phyloP scores from a whole-genome alignment of 805 yeast genomes.

The Pichia ethanolica region DNA sequence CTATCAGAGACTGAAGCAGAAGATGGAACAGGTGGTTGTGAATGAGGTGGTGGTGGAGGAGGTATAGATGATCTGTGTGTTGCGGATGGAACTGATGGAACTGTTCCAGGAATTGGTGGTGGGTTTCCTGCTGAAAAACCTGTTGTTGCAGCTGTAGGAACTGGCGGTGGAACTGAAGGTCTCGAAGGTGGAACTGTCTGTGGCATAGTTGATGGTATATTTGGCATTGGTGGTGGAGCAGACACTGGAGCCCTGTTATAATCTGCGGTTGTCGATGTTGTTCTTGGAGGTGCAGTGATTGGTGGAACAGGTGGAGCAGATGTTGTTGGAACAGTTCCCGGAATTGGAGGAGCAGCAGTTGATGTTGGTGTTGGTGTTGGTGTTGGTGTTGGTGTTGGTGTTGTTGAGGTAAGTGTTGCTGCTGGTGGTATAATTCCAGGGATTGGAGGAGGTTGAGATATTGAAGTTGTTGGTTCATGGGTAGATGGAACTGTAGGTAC shows the following conservation, averaged over 20 bases:
- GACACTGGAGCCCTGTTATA: not conserved
- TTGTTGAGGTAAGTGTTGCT: not conserved
- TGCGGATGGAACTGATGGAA: slow-evolving; percentile 15
- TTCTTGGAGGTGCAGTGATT: slow-evolving; percentile 7
- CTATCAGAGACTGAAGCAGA: not conserved
- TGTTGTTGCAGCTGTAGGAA: not conserved
- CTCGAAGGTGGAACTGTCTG: slow-evolving; percentile 3
- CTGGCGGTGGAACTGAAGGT: not conserved
- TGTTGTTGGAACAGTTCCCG: slow-evolving; percentile 2
- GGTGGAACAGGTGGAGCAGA: slow-evolving; percentile 10
- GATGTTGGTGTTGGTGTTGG: not conserved
- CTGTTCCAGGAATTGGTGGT: slow-evolving; percentile 19
- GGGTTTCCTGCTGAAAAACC: not conserved
- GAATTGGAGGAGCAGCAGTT: not conserved
- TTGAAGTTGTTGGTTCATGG: not conserved
- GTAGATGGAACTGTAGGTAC: not conserved
- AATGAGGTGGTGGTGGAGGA: slow-evolving; percentile 11
- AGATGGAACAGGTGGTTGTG: slow-evolving; percentile 1
- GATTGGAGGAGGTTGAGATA: not conserved
- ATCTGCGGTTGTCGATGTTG: not conserved
- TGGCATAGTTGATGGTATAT: not conserved
- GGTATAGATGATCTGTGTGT: not conserved
- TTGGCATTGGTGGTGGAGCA: not conserved
- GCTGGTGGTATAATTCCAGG: slow-evolving; percentile 1
- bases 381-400: not conserved